Evolutionary conservation across 2,329 filamentous ascomycete species (phyloP), one percentile per base, ranked within the genome.

Genomic region (Fusarium napiforme): DNA sequence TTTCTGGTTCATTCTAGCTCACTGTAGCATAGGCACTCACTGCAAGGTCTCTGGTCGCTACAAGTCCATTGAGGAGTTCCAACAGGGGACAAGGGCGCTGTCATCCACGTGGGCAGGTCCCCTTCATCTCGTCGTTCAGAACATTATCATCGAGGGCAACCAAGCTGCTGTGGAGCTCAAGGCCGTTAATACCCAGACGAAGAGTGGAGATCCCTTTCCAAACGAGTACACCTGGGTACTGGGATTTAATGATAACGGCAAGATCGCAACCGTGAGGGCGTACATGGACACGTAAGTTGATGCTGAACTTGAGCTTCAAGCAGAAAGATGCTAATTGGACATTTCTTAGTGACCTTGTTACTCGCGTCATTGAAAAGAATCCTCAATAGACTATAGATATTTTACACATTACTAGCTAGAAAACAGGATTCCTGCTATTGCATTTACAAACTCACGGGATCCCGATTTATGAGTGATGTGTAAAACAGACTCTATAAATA

Each of bases 261-360:
- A 60, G 21, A 50, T 60, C 26, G 45, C 36, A 19, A 60, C 57
- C 1, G 57, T 52, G 11, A 60, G 57, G 36, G 57, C 57, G 5
- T 60, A 60, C 7, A 60, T 60, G 45, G 57, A 60, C 15, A 60
- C 57, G 57, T 52, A 39, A 50, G 57, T 42, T 40, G 14, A 9
- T 21, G 2, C 14, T 32, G 15, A 26, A 26, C 14, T 40, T 12
- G 30, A 10, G 1, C 7, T 23, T 9, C 0, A 50, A 34, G 10
- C 7, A 34, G 21, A 19, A 14, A 12, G 21, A 23, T 32, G n/a
- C 43, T 60, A 15, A 60, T 12, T 4, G 1, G 5, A 1, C 1
- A 16, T 10, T 12, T 2, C 2, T 1, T n/a, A 60, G 57, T 6
- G 57, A 60, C 30, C 57, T 60, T 40, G 45, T 60, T 30, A 60